These are phyloP conservation scores for Carex parvula DNA, from an alignment of 176 grass and related monocot genomes.

Conservation along the genomic window DNA sequence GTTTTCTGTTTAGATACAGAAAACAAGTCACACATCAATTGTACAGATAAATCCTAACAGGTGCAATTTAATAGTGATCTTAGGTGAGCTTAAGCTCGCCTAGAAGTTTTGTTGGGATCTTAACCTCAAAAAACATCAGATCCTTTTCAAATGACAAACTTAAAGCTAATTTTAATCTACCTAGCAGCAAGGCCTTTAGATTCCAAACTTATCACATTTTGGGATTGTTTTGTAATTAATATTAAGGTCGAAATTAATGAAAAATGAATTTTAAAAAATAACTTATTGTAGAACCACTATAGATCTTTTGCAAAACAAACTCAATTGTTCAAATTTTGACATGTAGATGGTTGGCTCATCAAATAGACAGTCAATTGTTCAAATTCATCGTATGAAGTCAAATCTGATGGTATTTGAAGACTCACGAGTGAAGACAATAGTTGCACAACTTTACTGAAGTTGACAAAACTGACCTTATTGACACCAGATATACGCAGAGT, in stretches of 20 bases:
- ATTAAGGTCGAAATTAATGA: not conserved
- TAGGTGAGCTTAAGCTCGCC: too few species aligned
- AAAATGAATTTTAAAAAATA: not conserved
- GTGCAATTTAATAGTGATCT: too few species aligned
- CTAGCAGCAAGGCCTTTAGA: not conserved
- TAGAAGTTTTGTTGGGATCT: not conserved
- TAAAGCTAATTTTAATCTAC: not conserved
- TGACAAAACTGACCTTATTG: conserved; percentile 52
- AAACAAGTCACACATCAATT: not conserved
- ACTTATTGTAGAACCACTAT: not conserved
- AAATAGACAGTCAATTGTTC: not conserved
- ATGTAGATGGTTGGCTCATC: not conserved
- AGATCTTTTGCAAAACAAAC: not conserved
- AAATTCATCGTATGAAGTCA: not conserved
- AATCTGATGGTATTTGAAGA: not conserved
- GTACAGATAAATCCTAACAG: not conserved
- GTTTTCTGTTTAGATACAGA: conserved; percentile 46
- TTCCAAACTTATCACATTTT: not conserved
- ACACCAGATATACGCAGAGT: conserved; percentile 74
- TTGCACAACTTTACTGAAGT: not conserved
- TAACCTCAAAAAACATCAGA: not conserved
- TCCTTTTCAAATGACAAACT: not conserved
- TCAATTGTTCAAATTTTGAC: not conserved
- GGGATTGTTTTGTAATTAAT: not conserved
- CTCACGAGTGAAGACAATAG: not conserved